Evolutionary conservation across 768 basidiomycete species (phyloP).

Genomic region (Termitomyces sp.): DNA sequence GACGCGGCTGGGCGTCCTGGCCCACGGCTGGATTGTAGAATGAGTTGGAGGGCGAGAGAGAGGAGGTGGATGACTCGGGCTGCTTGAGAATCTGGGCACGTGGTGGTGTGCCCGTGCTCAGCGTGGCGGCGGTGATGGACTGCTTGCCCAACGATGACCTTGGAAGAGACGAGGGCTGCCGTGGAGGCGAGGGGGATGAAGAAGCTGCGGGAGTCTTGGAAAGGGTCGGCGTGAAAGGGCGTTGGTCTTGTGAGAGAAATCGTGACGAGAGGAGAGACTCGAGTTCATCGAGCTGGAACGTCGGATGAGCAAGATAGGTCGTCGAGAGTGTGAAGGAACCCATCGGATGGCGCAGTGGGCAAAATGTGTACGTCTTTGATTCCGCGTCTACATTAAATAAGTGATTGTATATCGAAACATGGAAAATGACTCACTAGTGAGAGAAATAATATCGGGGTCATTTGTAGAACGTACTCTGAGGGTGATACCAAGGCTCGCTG

Average conservation of each 20-base stretch:
- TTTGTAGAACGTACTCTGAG: slow-evolving; percentile 34
- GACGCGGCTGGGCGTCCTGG: slow-evolving; percentile 4
- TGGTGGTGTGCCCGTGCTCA: neutral
- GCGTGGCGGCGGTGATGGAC: slow-evolving; percentile 5
- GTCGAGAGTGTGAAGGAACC: slow-evolving; percentile 59
- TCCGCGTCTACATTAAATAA: slow-evolving; percentile 31
- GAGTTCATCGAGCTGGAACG: slow-evolving; percentile 71
- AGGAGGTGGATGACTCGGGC: slow-evolving; percentile 11
- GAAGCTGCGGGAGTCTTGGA: slow-evolving; percentile 45
- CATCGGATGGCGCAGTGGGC: slow-evolving; percentile 60
- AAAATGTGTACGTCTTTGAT: slow-evolving; percentile 56
- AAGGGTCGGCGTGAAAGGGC: slow-evolving; percentile 68
- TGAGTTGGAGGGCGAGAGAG: slow-evolving; percentile 16
- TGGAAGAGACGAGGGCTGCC: slow-evolving; percentile 13
- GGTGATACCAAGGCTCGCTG: slow-evolving; percentile 40
- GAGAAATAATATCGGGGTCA: slow-evolving; percentile 20
- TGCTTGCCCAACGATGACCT: slow-evolving; percentile 3
- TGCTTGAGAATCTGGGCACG: slow-evolving; percentile 13
- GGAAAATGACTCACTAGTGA: slow-evolving; percentile 13
- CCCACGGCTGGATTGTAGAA: slow-evolving; percentile 10
- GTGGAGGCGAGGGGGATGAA: slow-evolving; percentile 24
- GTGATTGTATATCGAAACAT: slow-evolving; percentile 28
- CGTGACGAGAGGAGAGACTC: slow-evolving; percentile 72
- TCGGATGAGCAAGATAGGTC: slow-evolving; percentile 61
- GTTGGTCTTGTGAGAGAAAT: slow-evolving; percentile 66